Base-by-base conservation (phyloP, 495 filamentous ascomycete genomes). In the Staphylotrichum tortipilum region DNA sequence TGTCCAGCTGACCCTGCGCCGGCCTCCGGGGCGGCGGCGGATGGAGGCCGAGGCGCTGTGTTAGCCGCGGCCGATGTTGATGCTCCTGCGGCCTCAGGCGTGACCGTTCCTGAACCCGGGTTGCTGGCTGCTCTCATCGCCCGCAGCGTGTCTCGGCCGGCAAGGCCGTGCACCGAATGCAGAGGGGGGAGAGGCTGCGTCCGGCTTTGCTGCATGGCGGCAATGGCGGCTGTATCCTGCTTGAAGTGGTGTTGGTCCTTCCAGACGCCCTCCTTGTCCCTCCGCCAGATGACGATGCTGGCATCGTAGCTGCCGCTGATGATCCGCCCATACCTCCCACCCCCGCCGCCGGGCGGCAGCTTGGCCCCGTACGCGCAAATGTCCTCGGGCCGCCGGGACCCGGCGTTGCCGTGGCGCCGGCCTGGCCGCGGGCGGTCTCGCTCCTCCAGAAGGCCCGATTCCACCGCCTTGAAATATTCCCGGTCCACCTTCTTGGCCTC, bases 251-350 rank as follows among this genome's bases (percentile, higher is more conserved):
- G 82, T 15, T 79, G 79, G 45, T 78, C 76, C 26, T 78, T 78
- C 91, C 92, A 98, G 28, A 80, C 74, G 3, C 88, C 89, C 54
- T 94, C 80, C 21, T 75, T 75, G 49, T 90, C 85, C 41, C 86
- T 82, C 51, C 84, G 84, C 92, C 92, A 98, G 42, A 98, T 86
- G 53, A 95, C 85, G 49, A 98, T 87, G 31, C 80, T 87, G 68
- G 95, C 88, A 56, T 98, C 92, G 57, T 98, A 98, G 7, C 88
- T 94, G 19, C 92, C 92, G 12, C 88, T 94, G 17, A 98, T 86
- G 50, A 98, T 97, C 15, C 89, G 78, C 21, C 82, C 84, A 75
- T 91, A 91, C 53, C 74, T 74, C 59, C 88, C 87, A 14, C 89
- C 89, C 18, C 89, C 89, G 14, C 89, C 89, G 23, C 89, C 89